A percentile compares a stretch with the other conserved stretches of the same genome.
Conservation (phyloP, 495 filamentous ascomycete species). For the Penicillium coprophilum region DNA sequence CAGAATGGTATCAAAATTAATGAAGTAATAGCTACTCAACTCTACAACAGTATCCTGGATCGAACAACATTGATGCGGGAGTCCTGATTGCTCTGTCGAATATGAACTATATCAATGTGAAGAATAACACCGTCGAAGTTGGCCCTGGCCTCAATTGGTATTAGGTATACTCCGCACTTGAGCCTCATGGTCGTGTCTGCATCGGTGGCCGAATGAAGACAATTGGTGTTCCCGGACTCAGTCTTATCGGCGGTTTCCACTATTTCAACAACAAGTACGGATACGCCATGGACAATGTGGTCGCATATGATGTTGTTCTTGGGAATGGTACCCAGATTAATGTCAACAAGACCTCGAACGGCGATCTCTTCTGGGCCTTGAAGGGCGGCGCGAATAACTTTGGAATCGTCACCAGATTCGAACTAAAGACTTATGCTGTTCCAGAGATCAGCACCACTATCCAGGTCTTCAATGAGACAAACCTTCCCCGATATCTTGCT, state of each 20-base stretch:
- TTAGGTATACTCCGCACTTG: constrained; percentile 39
- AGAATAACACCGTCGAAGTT: constrained; percentile 25
- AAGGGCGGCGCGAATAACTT: constrained; percentile 45
- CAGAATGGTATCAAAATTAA: too few relatives aligned
- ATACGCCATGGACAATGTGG: constrained; percentile 44
- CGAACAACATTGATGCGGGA: constrained; percentile 34
- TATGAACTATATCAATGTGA: constrained; percentile 18
- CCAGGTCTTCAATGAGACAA: constrained; percentile 34
- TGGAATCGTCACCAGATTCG: constrained; percentile 47
- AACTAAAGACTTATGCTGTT: constrained; percentile 44
- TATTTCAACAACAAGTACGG: constrained; percentile 45
- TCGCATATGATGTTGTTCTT: constrained; percentile 31
- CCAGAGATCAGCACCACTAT: constrained; percentile 38
- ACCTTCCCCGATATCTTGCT: constrained; percentile 19
- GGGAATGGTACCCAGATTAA: constrained; percentile 31
- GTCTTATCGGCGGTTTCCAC: constrained; percentile 36
- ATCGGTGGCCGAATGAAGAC: constrained; percentile 38
- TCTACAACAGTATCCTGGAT: constrained; percentile 25
- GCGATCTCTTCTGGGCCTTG: constrained; percentile 41
- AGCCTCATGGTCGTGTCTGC: constrained; percentile 32
- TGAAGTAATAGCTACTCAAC: background rate
- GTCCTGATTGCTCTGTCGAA: constrained; percentile 25
- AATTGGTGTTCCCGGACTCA: constrained; percentile 44
- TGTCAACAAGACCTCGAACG: constrained; percentile 21
- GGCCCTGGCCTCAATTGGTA: constrained; percentile 43